Percentiles rank a stretch among this genome's conserved stretches.
These are phyloP conservation scores for Peronosclerospora sorghi DNA, from an alignment of 352 stramenopile species.

Conservation along the genomic window DNA sequence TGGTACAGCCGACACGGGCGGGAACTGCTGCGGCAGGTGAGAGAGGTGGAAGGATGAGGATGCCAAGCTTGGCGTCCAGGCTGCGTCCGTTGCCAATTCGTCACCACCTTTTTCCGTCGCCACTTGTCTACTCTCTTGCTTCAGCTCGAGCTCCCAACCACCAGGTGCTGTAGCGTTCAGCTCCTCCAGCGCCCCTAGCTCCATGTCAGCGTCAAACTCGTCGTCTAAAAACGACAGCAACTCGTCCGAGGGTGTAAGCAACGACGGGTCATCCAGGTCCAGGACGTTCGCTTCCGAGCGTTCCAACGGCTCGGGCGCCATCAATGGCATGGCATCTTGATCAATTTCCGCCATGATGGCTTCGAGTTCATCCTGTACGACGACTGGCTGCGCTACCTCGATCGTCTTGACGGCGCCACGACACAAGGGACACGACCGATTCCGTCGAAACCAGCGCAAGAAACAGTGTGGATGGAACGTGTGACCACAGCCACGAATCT, in stretches of 20 bases:
- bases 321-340: conserved; percentile 28
- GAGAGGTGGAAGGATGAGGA: no score
- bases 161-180: no score
- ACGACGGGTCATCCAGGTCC: conserved; percentile 22
- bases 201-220: conserved; percentile 56
- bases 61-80: background rate
- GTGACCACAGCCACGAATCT: conserved; percentile 58
- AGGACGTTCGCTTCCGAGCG: conserved; percentile 7
- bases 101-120: conserved; percentile 22
- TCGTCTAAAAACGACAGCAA: conserved; percentile 44
- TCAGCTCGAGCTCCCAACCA: no score
- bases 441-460: conserved; percentile 63
- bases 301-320: background rate
- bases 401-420: conserved; percentile 49
- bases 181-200: conserved; percentile 51
- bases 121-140: conserved; percentile 6
- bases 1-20: conserved; percentile 56
- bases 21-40: conserved; percentile 39
- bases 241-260: conserved; percentile 32
- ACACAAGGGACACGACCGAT: conserved; percentile 66
- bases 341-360: conserved; percentile 70
- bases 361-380: conserved; percentile 56
- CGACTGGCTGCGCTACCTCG: conserved; percentile 33
- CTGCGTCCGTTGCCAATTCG: conserved; percentile 1
- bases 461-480: conserved; percentile 77